Evolutionary conservation across 306 rosid genomes (phyloP).

Genomic region (Cicer arietinum): DNA sequence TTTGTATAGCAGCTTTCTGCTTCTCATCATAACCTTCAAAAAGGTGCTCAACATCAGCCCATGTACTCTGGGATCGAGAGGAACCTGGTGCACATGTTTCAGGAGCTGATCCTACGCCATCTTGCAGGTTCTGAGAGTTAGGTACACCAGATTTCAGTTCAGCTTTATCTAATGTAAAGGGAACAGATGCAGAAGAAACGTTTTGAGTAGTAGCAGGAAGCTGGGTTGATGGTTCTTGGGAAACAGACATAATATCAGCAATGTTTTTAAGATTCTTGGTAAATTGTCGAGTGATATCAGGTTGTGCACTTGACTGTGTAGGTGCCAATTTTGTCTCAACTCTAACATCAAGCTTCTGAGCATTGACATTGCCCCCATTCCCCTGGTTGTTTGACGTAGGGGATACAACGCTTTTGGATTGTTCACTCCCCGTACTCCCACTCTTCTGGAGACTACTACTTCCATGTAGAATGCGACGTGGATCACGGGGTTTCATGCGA

Average conservation of each 20-base stretch:
- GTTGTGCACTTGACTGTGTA: conserved; percentile 55
- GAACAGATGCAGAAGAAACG: conserved; percentile 57
- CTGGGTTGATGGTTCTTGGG: conserved; percentile 60
- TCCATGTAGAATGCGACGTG: conserved; percentile 87
- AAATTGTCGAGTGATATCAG: conserved; percentile 80
- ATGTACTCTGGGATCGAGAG: conserved; percentile 61
- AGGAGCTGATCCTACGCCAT: conserved; percentile 50
- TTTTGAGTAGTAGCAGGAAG: conserved; percentile 53
- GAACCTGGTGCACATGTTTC: conserved; percentile 55
- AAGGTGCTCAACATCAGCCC: conserved; percentile 91
- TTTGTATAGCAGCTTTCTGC: conserved; percentile 95
- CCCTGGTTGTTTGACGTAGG: conserved; percentile 51
- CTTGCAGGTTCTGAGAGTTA: conserved; percentile 56
- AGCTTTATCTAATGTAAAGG: conserved; percentile 55
- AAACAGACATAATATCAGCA: conserved; percentile 79
- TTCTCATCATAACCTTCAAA: conserved; percentile 89
- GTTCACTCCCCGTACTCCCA: conserved; percentile 73
- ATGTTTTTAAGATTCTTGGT: conserved; percentile 82
- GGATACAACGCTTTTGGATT: conserved; percentile 51
- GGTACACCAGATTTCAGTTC: conserved; percentile 55
- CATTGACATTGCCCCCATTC: conserved; percentile 56
- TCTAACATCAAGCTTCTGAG: conserved; percentile 61
- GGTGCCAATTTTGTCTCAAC: conserved; percentile 55
- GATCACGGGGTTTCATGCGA: conserved; percentile 98
- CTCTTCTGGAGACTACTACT: conserved; percentile 60